Conservation (phyloP, 192 early-diverging fungal species). For the Backusella macrospora region DNA sequence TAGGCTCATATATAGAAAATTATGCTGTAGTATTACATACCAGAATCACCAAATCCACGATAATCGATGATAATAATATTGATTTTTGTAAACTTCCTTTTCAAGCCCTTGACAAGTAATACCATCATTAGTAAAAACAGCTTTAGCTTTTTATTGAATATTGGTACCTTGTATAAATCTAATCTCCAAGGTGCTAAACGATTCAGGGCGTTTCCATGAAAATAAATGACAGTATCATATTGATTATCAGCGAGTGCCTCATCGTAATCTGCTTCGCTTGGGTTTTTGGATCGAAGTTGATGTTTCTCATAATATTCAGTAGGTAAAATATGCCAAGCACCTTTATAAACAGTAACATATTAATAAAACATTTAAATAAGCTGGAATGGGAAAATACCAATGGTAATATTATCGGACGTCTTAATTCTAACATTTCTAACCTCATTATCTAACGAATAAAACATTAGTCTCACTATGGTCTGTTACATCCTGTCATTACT, state of each 20-base stretch:
- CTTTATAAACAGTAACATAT: slow-evolving; percentile 6
- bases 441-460: slow-evolving; percentile 31
- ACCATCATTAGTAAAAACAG: too few relatives aligned
- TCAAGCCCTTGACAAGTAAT: slow-evolving; percentile 21
- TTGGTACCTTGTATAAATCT: slow-evolving; percentile 36
- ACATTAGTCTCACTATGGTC: not conserved
- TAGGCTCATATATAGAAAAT: not conserved
- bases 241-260: slow-evolving; percentile 23
- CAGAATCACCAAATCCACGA: slow-evolving; percentile 47
- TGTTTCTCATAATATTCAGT: slow-evolving; percentile 30
- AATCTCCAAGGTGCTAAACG: slow-evolving; percentile 40
- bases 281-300: slow-evolving; percentile 21
- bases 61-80: slow-evolving; percentile 44
- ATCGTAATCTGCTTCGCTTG: slow-evolving; percentile 26
- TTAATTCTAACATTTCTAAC: slow-evolving; percentile 36
- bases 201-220: slow-evolving; percentile 47
- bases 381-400: slow-evolving; percentile 27
- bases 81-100: slow-evolving; percentile 23
- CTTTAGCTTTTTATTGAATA: not conserved
- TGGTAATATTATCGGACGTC: slow-evolving; percentile 33
- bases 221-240: slow-evolving; percentile 44
- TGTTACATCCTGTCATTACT: not conserved
- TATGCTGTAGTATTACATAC: slow-evolving; percentile 7
- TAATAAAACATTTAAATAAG: not conserved
- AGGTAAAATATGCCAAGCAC: slow-evolving; percentile 44